Percentiles rank a stretch among this genome's conserved stretches.
Evolutionary conservation across 139 green algal genomes (phyloP).

Genomic region (Coelastrella sp.): DNA sequence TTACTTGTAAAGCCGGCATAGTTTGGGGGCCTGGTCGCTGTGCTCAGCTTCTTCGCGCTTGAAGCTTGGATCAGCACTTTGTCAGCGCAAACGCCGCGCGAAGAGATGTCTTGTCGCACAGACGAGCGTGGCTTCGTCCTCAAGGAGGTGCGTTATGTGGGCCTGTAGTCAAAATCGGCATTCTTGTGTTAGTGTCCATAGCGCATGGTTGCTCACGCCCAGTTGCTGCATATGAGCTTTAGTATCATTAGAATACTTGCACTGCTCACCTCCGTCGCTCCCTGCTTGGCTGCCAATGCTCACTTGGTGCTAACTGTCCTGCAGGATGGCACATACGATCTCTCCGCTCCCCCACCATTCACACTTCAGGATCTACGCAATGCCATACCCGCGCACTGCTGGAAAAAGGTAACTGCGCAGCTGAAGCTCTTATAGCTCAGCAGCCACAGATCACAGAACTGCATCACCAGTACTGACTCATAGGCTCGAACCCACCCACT

Average conservation of each 20-base stretch:
- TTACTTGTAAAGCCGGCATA: neutral
- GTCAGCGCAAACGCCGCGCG: too few relatives aligned
- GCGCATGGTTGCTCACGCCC: too few relatives aligned
- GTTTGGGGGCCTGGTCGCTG: neutral
- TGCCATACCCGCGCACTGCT: slow-evolving; percentile 82
- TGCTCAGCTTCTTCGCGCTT: neutral
- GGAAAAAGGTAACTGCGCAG: slow-evolving; percentile 47
- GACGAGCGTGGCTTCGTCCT: slow-evolving; percentile 42
- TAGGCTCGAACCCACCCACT: too few relatives aligned
- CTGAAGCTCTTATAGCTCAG: too few relatives aligned
- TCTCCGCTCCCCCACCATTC: slow-evolving; percentile 86
- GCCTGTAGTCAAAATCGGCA: neutral
- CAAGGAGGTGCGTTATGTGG: slow-evolving; percentile 30
- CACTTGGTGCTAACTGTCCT: slow-evolving; percentile 21
- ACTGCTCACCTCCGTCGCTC: too few relatives aligned
- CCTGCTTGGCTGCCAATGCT: too few relatives aligned
- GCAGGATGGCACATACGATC: slow-evolving; percentile 57
- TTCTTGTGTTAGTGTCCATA: neutral
- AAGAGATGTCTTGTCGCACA: neutral
- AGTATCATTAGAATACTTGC: too few relatives aligned
- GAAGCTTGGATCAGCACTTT: neutral
- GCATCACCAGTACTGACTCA: too few relatives aligned
- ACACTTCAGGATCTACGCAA: slow-evolving; percentile 82
- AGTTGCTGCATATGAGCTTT: neutral
- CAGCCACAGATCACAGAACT: too few relatives aligned